These are phyloP conservation scores for Arthroderma sp. DNA, from an alignment of 2,329 filamentous ascomycete genomes.

Conservation along the genomic window DNA sequence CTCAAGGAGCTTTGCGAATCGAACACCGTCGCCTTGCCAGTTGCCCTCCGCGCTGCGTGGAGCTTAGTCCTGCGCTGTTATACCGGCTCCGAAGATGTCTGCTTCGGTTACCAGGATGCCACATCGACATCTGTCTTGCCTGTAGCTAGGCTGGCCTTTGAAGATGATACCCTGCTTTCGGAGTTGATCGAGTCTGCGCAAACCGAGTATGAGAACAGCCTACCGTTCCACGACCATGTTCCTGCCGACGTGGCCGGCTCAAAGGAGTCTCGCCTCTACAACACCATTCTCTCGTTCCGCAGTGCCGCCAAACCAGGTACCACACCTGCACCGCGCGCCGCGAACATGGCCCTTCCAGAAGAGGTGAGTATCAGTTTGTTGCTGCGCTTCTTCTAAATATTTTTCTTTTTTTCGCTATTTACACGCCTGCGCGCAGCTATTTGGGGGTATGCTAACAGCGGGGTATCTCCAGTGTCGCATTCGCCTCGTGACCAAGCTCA, in stretches of 20 bases:
- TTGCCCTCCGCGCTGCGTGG: constrained; percentile 34
- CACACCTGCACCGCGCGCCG: constrained; percentile 15
- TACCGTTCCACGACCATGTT: constrained; percentile 10
- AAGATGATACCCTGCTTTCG: constrained; percentile 21
- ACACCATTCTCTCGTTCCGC: constrained; percentile 28
- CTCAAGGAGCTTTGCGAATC: constrained; percentile 9
- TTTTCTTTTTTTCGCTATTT: too few relatives aligned
- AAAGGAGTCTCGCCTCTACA: constrained; percentile 23
- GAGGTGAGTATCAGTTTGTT: constrained; percentile 26
- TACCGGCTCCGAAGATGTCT: constrained; percentile 37
- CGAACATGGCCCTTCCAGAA: constrained; percentile 23
- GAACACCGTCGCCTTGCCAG: constrained; percentile 5
- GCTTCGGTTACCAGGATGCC: constrained; percentile 34
- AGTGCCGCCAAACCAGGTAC: constrained; percentile 19
- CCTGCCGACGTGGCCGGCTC: constrained; percentile 4
- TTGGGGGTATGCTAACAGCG: not conserved
- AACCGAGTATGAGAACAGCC: constrained; percentile 10
- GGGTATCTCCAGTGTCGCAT: constrained; percentile 23
- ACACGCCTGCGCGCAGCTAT: too few relatives aligned
- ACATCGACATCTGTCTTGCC: constrained; percentile 16
- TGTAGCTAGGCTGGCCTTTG: constrained; percentile 21
- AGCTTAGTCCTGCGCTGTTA: constrained; percentile 36
- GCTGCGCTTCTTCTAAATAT: too few relatives aligned
- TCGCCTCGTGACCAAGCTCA: constrained; percentile 27
- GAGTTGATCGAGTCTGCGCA: constrained; percentile 22